Conservation (phyloP, 2,329 filamentous ascomycete genomes). For the Xylariales sp. region DNA sequence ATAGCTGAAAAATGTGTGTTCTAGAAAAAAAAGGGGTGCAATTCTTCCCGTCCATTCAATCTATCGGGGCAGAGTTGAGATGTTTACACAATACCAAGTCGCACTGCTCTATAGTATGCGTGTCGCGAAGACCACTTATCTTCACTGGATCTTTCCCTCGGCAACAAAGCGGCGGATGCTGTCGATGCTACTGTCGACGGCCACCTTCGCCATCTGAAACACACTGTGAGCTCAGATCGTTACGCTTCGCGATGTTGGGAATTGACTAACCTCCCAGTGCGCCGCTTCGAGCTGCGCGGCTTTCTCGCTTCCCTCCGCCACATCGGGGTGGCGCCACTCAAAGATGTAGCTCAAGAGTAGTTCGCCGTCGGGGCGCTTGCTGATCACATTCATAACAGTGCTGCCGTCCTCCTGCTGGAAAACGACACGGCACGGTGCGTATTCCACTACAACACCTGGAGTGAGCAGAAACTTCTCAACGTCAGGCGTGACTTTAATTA, state of each 20-base stretch:
- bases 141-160: conserved; percentile 44
- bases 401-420: conserved; percentile 54
- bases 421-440: conserved; percentile 50
- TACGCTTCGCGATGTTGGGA: background rate
- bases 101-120: background rate
- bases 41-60: conserved; percentile 6
- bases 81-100: background rate
- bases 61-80: background rate
- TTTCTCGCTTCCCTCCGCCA: conserved; percentile 46
- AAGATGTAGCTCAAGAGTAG: conserved; percentile 53
- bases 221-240: conserved; percentile 10
- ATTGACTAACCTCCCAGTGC: conserved; percentile 43
- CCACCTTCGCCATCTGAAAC: conserved; percentile 46
- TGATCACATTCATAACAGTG: conserved; percentile 52
- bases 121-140: background rate
- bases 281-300: conserved; percentile 43
- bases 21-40: background rate
- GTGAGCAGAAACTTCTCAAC: conserved; percentile 9
- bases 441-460: conserved; percentile 39
- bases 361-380: conserved; percentile 46
- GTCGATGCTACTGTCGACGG: conserved; percentile 49
- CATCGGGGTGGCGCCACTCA: conserved; percentile 50
- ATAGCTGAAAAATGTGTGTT: background rate
- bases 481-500: background rate
- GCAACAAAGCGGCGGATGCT: conserved; percentile 47